These are phyloP conservation scores for Basidiobolus meristosporus DNA, from an alignment of 371 early-diverging fungal genomes.

Conservation along the genomic window DNA sequence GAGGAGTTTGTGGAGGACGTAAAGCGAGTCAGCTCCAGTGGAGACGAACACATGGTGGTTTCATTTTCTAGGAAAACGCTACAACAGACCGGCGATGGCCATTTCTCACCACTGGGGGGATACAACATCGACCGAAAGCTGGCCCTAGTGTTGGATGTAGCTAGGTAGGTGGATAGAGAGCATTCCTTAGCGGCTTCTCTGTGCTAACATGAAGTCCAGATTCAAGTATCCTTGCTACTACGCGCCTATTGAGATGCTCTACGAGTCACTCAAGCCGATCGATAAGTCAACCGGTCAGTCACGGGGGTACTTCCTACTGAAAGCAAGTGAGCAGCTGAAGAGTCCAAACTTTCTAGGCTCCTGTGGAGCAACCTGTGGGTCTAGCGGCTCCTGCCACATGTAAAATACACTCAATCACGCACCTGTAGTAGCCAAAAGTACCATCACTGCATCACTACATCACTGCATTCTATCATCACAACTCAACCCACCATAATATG, in stretches of 20 bases:
- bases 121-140: conserved; percentile 37
- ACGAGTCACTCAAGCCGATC: conserved; percentile 57
- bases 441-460: too few species aligned
- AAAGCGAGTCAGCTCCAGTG: conserved; percentile 31
- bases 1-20: conserved; percentile 65
- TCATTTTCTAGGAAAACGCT: conserved; percentile 61
- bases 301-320: conserved; percentile 68
- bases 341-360: too few species aligned
- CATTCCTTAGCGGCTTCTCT: background rate
- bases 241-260: conserved; percentile 43
- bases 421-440: too few species aligned
- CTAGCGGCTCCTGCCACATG: too few species aligned
- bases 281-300: conserved; percentile 63
- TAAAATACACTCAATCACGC: too few species aligned
- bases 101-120: conserved; percentile 19
- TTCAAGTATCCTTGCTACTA: conserved; percentile 81
- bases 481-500: too few species aligned
- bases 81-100: conserved; percentile 74
- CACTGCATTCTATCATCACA: too few species aligned
- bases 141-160: conserved; percentile 69
- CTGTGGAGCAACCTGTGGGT: too few species aligned
- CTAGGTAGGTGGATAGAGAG: conserved; percentile 11
- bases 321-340: too few species aligned
- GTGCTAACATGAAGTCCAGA: conserved; percentile 5
- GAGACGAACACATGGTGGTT: conserved; percentile 70